These are phyloP conservation scores for Paracoccidioides lutzii DNA, from an alignment of 2,329 filamentous ascomycete genomes.

Conservation along the genomic window DNA sequence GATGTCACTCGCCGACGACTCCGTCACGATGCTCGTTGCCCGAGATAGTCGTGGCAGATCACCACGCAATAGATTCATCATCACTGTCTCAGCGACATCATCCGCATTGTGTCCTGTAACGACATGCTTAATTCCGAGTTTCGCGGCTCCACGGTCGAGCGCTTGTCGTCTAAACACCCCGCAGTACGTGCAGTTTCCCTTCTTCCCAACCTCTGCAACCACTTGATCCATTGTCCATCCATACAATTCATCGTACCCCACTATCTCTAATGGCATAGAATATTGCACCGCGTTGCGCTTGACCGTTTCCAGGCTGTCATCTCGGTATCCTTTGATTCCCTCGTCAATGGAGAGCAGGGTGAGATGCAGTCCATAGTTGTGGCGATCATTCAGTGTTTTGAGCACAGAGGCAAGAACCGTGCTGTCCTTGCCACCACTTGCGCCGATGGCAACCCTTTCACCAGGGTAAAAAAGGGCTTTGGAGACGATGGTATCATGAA, in stretches of 20 bases:
- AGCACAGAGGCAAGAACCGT: slow-evolving; percentile 90
- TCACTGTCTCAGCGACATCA: slow-evolving; percentile 88
- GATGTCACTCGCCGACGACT: slow-evolving; percentile 65
- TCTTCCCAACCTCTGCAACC: slow-evolving; percentile 90
- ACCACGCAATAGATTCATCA: slow-evolving; percentile 91
- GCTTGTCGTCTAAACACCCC: slow-evolving; percentile 92
- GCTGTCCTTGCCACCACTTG: slow-evolving; percentile 93
- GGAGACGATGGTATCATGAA: slow-evolving; percentile 79
- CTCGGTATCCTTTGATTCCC: slow-evolving; percentile 91
- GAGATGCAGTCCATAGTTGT: slow-evolving; percentile 75
- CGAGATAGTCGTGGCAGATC: slow-evolving; percentile 77
- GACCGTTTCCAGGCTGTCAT: slow-evolving; percentile 91
- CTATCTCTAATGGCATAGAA: slow-evolving; percentile 77
- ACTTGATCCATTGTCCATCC: slow-evolving; percentile 99
- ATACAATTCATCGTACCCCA: slow-evolving; percentile 87
- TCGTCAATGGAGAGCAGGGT: slow-evolving; percentile 88
- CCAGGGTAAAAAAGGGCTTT: slow-evolving; percentile 70
- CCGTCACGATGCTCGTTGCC: slow-evolving; percentile 81
- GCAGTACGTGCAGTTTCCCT: slow-evolving; percentile 98
- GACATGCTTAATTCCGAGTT: slow-evolving; percentile 78
- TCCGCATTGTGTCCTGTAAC: slow-evolving; percentile 97
- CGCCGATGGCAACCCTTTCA: slow-evolving; percentile 84
- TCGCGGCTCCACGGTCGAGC: slow-evolving; percentile 78
- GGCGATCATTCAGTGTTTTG: slow-evolving; percentile 83
- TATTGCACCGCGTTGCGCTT: slow-evolving; percentile 89